A percentile compares a stretch with the other conserved stretches of the same genome.
Conservation (phyloP, 2,329 filamentous ascomycete species). For the Coleophoma eucalyptorum region DNA sequence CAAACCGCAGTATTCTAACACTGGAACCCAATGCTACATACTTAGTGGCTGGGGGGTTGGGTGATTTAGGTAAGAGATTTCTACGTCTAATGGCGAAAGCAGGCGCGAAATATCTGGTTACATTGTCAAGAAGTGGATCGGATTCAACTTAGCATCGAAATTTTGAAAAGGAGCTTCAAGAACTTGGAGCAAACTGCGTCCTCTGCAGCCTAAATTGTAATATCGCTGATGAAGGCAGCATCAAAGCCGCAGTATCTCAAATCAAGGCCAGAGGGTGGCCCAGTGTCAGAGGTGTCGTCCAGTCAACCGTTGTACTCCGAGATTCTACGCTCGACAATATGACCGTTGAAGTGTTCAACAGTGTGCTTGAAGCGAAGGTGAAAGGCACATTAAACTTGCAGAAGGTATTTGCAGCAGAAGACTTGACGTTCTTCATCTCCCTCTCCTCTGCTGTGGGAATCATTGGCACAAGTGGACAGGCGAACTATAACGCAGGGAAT, state of each 20-base stretch:
- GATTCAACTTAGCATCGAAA: not conserved
- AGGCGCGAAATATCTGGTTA: slow-evolving; percentile 25
- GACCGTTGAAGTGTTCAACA: not conserved
- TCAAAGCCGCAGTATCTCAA: not conserved
- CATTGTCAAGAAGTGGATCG: slow-evolving; percentile 21
- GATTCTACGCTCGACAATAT: not conserved
- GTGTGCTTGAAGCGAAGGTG: not conserved
- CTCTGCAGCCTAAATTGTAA: not conserved
- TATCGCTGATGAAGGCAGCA: not conserved
- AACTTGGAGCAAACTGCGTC: not conserved
- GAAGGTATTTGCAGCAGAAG: slow-evolving; percentile 1
- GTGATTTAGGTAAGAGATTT: slow-evolving; percentile 25
- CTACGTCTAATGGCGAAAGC: slow-evolving; percentile 22
- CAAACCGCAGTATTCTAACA: not conserved
- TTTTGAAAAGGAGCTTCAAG: not conserved
- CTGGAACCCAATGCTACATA: slow-evolving; percentile 18
- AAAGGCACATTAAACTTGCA: not conserved
- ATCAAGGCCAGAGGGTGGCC: not conserved
- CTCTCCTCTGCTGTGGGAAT: slow-evolving; percentile 6
- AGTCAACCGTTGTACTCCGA: not conserved
- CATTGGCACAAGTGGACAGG: slow-evolving; percentile 5
- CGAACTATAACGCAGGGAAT: slow-evolving; percentile 5
- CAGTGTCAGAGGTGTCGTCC: not conserved
- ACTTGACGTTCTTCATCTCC: slow-evolving; percentile 8
- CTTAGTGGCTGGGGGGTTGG: slow-evolving; percentile 22